Base-by-base conservation (phyloP, 2,329 filamentous ascomycete genomes). In the Trichoderma endophyticum region DNA sequence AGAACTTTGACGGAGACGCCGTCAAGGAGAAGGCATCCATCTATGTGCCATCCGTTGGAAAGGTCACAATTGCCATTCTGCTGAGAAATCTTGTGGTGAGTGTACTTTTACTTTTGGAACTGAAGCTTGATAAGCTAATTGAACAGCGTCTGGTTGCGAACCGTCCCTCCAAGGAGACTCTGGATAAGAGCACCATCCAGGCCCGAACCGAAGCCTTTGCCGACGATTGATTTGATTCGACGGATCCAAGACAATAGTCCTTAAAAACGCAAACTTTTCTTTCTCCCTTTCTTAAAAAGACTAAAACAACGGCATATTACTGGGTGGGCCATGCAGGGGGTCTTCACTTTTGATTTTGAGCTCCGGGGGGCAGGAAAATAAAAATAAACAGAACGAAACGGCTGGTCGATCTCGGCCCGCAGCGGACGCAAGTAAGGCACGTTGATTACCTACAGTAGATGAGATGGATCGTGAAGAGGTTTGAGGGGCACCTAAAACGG, bases 21-120 rank as follows among this genome's bases (percentile, higher is more conserved):
- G 90, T 98, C 76, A 98, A 97, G 84, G 93, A 98, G 81, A 97
- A 95, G 85, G 96, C 96, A 2, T 94, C 94, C 6, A 97, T 99
- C 78, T 99, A 98, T 78, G 95, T 98, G 21, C 96, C 96, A 1
- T 96, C 95, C 0, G 97, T 98, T 76, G 96, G 96, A 77, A 99
- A 98, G 85, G 95, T 98, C 62, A 99, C 96, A 0, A 98, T 98
- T 80, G 93, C 95, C 18, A 91, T 98, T 39, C 84, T 99, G 72
- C 84, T 98, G 78, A 87, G 96, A 71, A 99, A 99, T 79, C 83
- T 98, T 43, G 87, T 98, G 79, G 93, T 96, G 84, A 83, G 91
- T 65, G 56, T 21, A n/a, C 6, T 32, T 24, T 48, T 7, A 4
- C 32, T 3, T 7, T 54, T n/a, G 4, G 6, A 43, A 2, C 54